These are phyloP conservation scores for Tympanopsis confertula DNA, from an alignment of 2,329 filamentous ascomycete species.

Conservation along the genomic window DNA sequence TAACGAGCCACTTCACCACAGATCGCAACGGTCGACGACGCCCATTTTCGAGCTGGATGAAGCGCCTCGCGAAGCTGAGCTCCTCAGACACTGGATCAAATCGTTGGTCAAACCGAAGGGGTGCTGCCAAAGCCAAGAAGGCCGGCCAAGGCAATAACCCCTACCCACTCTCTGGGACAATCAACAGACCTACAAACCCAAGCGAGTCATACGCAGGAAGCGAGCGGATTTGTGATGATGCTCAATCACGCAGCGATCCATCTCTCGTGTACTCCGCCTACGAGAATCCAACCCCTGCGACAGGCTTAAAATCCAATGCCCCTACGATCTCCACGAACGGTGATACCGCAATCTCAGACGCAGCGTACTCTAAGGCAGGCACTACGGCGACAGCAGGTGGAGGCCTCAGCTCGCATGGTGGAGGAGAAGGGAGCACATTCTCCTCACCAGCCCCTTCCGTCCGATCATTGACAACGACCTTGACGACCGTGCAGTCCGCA, in stretches of 20 bases:
- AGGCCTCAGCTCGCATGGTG: constrained; percentile 31
- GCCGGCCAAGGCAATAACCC: constrained; percentile 40
- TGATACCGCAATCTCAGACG: constrained; percentile 46
- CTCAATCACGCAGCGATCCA: constrained; percentile 31
- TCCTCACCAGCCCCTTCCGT: constrained; percentile 55
- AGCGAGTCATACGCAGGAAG: constrained; percentile 27
- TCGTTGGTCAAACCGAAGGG: constrained; percentile 21
- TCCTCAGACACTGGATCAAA: constrained; percentile 30
- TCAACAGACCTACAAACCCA: constrained; percentile 19
- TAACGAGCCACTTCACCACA: no score
- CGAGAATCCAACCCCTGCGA: constrained; percentile 26
- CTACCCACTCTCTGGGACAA: constrained; percentile 43
- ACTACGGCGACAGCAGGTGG: constrained; percentile 37
- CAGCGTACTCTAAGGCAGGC: constrained; percentile 49
- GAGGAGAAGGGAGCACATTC: constrained; percentile 50
- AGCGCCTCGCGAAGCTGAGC: constrained; percentile 52
- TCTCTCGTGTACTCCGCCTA: constrained; percentile 34
- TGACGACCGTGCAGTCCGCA: constrained; percentile 55
- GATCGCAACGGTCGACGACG: constrained; percentile 46
- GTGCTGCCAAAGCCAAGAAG: constrained; percentile 27
- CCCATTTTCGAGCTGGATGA: constrained; percentile 57
- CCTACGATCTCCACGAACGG: constrained; percentile 52
- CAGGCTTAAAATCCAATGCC: constrained; percentile 45
- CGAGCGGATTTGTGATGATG: no score
- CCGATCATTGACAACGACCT: constrained; percentile 51